Base-by-base conservation (phyloP, 495 filamentous ascomycete genomes). In the Glonium stellatum region DNA sequence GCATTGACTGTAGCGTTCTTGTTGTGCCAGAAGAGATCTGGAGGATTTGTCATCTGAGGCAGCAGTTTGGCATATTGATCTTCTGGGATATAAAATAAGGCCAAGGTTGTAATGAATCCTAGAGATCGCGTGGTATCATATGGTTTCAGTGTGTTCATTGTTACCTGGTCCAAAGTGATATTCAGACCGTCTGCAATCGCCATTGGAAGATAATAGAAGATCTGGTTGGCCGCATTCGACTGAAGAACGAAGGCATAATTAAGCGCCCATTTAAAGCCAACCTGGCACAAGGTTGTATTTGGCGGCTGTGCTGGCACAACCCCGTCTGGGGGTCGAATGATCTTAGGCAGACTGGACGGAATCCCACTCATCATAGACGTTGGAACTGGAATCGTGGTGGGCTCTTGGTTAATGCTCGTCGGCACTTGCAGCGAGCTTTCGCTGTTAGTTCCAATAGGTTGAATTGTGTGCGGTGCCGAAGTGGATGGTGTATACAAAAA, bases 61-160 rank as follows among this genome's bases (percentile, higher is more conserved):
- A 74, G 66, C 12, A 98, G 75, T 9, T 80, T 69, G 41, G 83
- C 77, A 48, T 92, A 78, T 70, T 85, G 72, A 62, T 81, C 78
- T 1, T 62, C 70, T 5, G 92, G 92, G 64, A 95, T 85, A 67
- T 82, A 92, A 25, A 83, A 80, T 63, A 86, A 72, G 27, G 88
- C 90, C 42, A 95, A 72, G 1, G 92, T 97, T 1, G 90, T 91
- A 64, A 95, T 82, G 75, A 87, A 98, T 31, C 87, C 87, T 31
- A 86, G 76, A 46, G 72, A 80, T 39, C 73, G 67, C 21, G 78
- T 80, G 15, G 89, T 95, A 69, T 96, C 85, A 70, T 87, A 84
- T 9, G 93, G 90, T 60, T 84, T 75, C 51, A 98, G 82, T 52
- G 80, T 83, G 59, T 83, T 80, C 80, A 96, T 89, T 21, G 74